Conservation (phyloP, 2,329 filamentous ascomycete genomes). For the Stenocarpella maydis region DNA sequence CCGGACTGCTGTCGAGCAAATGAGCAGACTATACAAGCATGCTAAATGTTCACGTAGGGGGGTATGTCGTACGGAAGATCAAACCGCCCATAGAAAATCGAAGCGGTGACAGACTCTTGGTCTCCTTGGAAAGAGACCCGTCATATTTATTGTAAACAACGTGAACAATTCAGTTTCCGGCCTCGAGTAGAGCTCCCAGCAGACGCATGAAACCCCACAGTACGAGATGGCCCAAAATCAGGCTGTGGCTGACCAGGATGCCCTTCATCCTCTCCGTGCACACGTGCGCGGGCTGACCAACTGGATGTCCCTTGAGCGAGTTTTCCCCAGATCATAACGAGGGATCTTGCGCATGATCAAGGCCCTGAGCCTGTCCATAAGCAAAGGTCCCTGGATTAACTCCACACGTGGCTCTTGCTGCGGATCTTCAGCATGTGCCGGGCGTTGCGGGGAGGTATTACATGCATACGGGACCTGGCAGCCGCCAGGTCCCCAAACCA, state of each 20-base stretch:
- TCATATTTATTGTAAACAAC: neutral
- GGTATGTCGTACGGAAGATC: neutral
- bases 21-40: neutral
- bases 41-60: neutral
- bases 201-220: neutral
- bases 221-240: neutral
- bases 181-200: neutral
- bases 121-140: neutral
- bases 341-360: neutral
- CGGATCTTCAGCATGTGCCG: neutral
- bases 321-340: neutral
- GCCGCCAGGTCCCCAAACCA: neutral
- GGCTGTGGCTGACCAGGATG: slow-evolving; percentile 7
- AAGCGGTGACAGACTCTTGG: neutral
- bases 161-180: neutral
- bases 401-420: neutral
- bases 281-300: neutral
- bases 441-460: slow-evolving; percentile 9
- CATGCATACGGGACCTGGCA: neutral
- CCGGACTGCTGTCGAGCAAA: neutral
- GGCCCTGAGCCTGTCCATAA: neutral
- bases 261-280: neutral
- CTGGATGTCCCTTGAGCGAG: neutral
- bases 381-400: neutral
- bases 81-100: neutral